These are phyloP conservation scores for Suillus placidus DNA, from an alignment of 768 basidiomycete species.

Conservation along the genomic window DNA sequence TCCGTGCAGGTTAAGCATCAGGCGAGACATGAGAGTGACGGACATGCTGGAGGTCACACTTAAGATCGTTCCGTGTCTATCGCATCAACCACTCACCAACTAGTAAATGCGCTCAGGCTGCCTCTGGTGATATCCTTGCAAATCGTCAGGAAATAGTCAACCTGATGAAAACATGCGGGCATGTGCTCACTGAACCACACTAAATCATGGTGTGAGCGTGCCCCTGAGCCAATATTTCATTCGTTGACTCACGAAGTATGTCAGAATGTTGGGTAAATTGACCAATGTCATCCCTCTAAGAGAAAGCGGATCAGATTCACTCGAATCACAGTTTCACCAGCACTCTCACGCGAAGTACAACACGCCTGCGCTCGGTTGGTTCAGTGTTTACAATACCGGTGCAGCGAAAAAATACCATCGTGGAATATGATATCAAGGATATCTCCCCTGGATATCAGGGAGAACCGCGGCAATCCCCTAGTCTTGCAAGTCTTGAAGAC, in stretches of 20 bases:
- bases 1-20: constrained; percentile 58
- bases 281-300: constrained; percentile 52
- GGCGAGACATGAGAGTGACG: constrained; percentile 54
- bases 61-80: background rate
- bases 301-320: background rate
- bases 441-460: constrained; percentile 31
- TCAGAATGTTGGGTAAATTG: constrained; percentile 51
- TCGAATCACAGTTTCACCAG: constrained; percentile 17
- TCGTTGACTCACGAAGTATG: constrained; percentile 36
- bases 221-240: background rate
- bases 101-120: constrained; percentile 50
- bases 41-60: constrained; percentile 41
- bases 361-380: constrained; percentile 40
- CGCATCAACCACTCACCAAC: constrained; percentile 38
- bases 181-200: background rate
- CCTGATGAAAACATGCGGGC: background rate
- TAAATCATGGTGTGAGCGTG: background rate
- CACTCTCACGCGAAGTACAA: constrained; percentile 55
- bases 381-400: background rate
- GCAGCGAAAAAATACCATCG: constrained; percentile 45
- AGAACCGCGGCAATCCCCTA: constrained; percentile 26
- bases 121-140: constrained; percentile 34
- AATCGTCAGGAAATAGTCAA: background rate
- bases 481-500: constrained; percentile 46
- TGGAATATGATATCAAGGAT: constrained; percentile 48